phyloP scores from a whole-genome alignment of 1,284 basidiomycete genomes.

The Malassezia brasiliensis region DNA sequence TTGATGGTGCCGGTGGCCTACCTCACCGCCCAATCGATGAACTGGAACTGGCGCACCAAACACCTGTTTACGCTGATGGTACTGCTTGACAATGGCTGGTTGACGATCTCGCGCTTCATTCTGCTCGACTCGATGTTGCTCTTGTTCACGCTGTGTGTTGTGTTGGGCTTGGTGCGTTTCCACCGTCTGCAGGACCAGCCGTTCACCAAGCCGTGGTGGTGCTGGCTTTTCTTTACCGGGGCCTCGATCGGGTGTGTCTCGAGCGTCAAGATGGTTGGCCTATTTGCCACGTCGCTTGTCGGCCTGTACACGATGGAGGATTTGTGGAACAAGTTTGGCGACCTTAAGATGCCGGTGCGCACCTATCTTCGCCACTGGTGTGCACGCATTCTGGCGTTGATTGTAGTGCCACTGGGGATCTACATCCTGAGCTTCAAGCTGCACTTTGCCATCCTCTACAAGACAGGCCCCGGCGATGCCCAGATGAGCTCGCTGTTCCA shows the following conservation, averaged over 20 bases:
- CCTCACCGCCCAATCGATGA: conserved; percentile 91
- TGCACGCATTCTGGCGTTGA: conserved; percentile 74
- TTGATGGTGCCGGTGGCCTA: conserved; percentile 89
- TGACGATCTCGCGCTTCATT: conserved; percentile 92
- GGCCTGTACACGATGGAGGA: conserved; percentile 95
- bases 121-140: conserved; percentile 94
- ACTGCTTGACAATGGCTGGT: conserved; percentile 78
- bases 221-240: conserved; percentile 83
- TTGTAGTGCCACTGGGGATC: conserved; percentile 76
- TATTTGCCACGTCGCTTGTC: conserved; percentile 87
- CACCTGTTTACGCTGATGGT: conserved; percentile 92
- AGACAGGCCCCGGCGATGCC: conserved; percentile 87
- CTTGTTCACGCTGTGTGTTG: conserved; percentile 94
- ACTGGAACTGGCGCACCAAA: conserved; percentile 77
- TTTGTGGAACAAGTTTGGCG: conserved; percentile 96
- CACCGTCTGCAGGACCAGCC: conserved; percentile 90
- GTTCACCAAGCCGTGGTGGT: conserved; percentile 91
- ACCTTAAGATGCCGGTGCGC: conserved; percentile 74
- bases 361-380: conserved; percentile 85
- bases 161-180: conserved; percentile 89
- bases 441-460: conserved; percentile 87
- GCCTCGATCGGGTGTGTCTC: conserved; percentile 89
- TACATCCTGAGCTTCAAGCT: conserved; percentile 92
- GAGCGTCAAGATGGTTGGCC: conserved; percentile 90
- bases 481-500: conserved; percentile 99